These are phyloP conservation scores for Saraca asoca DNA, from an alignment of 331 rosid species.

Conservation along the genomic window DNA sequence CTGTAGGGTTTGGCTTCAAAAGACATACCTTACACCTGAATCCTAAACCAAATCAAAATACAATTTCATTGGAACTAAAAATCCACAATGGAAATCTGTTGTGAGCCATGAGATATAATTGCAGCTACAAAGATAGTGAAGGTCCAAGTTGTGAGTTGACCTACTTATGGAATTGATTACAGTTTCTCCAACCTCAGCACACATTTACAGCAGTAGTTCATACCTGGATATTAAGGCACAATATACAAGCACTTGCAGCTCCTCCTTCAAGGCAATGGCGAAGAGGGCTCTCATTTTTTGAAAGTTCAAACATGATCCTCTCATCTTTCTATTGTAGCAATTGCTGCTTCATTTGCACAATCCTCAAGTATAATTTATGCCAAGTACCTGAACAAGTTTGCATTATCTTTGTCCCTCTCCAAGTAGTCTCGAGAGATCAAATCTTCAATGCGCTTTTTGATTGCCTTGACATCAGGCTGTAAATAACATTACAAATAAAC, in stretches of 20 bases:
- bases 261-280: slow-evolving; percentile 39
- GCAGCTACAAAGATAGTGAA: slow-evolving; percentile 29
- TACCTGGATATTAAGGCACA: slow-evolving; percentile 51
- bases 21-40: slow-evolving; percentile 30
- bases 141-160: slow-evolving; percentile 40
- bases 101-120: slow-evolving; percentile 34
- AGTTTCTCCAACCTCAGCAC: slow-evolving; percentile 41
- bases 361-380: slow-evolving; percentile 54
- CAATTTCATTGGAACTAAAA: slow-evolving; percentile 38
- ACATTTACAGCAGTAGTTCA: slow-evolving; percentile 42
- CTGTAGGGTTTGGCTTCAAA: slow-evolving; percentile 23
- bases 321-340: slow-evolving; percentile 35
- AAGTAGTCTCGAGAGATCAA: slow-evolving; percentile 92
- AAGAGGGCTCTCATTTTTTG: slow-evolving; percentile 31
- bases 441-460: slow-evolving; percentile 93
- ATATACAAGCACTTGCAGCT: slow-evolving; percentile 49
- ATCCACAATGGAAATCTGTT: slow-evolving; percentile 30
- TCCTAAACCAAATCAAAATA: slow-evolving; percentile 36
- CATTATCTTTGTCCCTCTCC: slow-evolving; percentile 94
- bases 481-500: slow-evolving; percentile 16
- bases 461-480: slow-evolving; percentile 96
- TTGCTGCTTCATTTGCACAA: slow-evolving; percentile 30
- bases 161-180: slow-evolving; percentile 48
- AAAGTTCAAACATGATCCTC: slow-evolving; percentile 32
- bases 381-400: slow-evolving; percentile 75